Conservation (phyloP, 148 eudicot genomes). For the Rhododendron simsii region DNA sequence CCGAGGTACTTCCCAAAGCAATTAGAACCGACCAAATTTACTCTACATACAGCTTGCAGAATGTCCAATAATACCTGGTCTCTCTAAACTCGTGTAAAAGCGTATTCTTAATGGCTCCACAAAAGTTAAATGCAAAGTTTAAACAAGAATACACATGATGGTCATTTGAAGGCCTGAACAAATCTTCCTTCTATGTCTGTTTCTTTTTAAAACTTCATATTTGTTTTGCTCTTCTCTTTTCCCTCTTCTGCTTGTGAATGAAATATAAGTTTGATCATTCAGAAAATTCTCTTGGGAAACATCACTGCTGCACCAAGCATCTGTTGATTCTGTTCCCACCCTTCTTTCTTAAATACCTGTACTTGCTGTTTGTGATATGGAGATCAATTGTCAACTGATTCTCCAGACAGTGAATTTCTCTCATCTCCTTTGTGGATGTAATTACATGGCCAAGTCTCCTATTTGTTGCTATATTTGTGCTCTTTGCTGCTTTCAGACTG, state of each 20-base stretch:
- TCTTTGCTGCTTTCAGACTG: background rate
- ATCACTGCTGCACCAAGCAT: background rate
- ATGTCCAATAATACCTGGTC: background rate
- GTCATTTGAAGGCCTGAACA: background rate
- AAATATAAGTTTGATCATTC: background rate
- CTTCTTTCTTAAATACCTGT: background rate
- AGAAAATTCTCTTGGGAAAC: background rate
- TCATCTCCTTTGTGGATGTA: background rate
- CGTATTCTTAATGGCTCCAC: background rate
- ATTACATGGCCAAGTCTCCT: background rate
- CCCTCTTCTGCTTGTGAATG: background rate
- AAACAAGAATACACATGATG: background rate
- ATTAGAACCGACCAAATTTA: background rate
- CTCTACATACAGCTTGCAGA: background rate
- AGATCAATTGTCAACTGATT: background rate
- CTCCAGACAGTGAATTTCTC: background rate
- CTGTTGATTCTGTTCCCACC: background rate
- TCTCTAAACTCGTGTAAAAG: background rate
- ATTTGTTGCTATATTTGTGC: background rate
- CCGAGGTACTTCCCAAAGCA: slow-evolving; percentile 50
- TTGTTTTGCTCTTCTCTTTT: background rate
- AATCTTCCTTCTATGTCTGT: background rate
- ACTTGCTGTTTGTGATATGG: background rate
- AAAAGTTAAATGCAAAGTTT: background rate
- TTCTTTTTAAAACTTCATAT: background rate